Evolutionary conservation across 352 stramenopile genomes (phyloP).

Genomic region (Peronospora destructor): DNA sequence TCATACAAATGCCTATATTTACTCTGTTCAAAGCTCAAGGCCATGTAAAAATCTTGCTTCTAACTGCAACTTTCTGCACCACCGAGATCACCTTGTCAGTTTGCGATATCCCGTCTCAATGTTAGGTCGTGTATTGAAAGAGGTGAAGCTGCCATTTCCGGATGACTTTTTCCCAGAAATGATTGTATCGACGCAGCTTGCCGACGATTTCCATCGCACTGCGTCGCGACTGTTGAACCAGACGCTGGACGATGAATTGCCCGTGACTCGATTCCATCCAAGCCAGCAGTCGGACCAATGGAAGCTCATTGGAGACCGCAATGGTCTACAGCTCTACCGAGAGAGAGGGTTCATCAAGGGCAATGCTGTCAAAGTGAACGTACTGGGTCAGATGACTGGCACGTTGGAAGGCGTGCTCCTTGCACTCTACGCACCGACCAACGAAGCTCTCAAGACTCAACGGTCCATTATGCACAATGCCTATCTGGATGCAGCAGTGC

Average conservation of each 20-base stretch:
- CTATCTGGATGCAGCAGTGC: conserved; percentile 46
- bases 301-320: conserved; percentile 51
- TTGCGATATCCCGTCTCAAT: conserved; percentile 24
- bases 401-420: conserved; percentile 59
- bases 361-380: conserved; percentile 45
- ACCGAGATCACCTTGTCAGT: conserved; percentile 8
- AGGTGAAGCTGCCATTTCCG: conserved; percentile 56
- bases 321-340: conserved; percentile 48
- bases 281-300: conserved; percentile 46
- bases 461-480: conserved; percentile 54
- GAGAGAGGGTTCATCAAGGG: conserved; percentile 46
- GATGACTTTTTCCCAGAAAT: conserved; percentile 61
- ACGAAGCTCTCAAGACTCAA: conserved; percentile 48
- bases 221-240: conserved; percentile 33
- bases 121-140: conserved; percentile 52
- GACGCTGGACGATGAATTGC: conserved; percentile 36
- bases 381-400: conserved; percentile 39
- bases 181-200: conserved; percentile 29
- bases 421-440: conserved; percentile 45
- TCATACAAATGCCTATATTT: no score
- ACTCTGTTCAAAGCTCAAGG: no score
- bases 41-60: no score
- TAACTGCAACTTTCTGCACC: conserved; percentile 25
- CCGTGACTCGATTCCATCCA: conserved; percentile 45
- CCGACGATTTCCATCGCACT: conserved; percentile 29